These are phyloP conservation scores for Globisporangium cystogenes DNA, from an alignment of 352 stramenopile species.

Conservation along the genomic window DNA sequence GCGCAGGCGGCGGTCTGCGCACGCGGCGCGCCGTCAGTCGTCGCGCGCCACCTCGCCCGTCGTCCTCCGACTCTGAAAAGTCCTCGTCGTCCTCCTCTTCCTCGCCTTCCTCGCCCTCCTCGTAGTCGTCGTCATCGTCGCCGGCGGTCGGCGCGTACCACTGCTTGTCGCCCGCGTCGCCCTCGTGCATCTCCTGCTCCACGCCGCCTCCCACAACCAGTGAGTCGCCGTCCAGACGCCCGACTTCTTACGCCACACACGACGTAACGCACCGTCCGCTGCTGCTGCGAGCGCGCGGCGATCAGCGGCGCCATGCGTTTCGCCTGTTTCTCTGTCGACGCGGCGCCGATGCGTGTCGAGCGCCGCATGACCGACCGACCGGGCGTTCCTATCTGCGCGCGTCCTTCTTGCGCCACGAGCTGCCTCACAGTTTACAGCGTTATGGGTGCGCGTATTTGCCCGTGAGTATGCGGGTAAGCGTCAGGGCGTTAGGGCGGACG, in stretches of 20 bases:
- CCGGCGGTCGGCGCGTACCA: conserved; percentile 15
- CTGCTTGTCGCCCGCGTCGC: too few relatives aligned
- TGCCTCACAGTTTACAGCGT: too few relatives aligned
- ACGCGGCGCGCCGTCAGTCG: not conserved
- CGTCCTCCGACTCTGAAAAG: conserved; percentile 24
- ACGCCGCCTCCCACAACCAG: too few relatives aligned
- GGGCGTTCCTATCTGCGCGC: too few relatives aligned
- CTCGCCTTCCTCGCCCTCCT: conserved; percentile 23
- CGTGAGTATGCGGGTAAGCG: too few relatives aligned
- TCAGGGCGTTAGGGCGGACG: too few relatives aligned
- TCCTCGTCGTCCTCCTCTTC: conserved; percentile 24
- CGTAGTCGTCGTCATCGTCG: conserved; percentile 27
- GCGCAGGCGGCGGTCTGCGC: conserved; percentile 11
- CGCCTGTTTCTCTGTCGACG: conserved; percentile 30
- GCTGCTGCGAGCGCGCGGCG: conserved; percentile 20
- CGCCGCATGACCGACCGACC: conserved; percentile 31
- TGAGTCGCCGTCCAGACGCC: not conserved
- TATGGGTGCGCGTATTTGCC: too few relatives aligned
- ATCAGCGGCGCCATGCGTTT: conserved; percentile 64
- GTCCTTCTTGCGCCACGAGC: too few relatives aligned
- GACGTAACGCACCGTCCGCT: conserved; percentile 16
- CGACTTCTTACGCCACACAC: not conserved
- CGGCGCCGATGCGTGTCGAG: conserved; percentile 54
- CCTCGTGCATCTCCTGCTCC: too few relatives aligned
- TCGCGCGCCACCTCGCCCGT: conserved; percentile 8